phyloP scores from a whole-genome alignment of 2,329 filamentous ascomycete species.

The Sporothrix schenckii region DNA sequence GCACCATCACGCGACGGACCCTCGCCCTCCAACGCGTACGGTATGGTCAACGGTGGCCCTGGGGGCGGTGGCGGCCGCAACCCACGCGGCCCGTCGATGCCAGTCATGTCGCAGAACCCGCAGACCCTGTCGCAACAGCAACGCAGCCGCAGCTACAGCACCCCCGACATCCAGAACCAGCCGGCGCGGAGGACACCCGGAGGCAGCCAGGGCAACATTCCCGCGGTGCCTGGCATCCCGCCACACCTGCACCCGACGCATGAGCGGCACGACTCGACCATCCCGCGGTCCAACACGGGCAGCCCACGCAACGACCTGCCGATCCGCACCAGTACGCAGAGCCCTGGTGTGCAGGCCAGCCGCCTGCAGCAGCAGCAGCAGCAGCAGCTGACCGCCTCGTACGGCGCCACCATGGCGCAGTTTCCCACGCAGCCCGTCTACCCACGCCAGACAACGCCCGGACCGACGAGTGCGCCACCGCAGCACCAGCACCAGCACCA shows the following conservation, averaged over 20 bases:
- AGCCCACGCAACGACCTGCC: slow-evolving; percentile 73
- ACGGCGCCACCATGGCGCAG: slow-evolving; percentile 57
- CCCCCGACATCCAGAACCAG: slow-evolving; percentile 84
- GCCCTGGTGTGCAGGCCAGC: slow-evolving; percentile 68
- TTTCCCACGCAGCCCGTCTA: slow-evolving; percentile 61
- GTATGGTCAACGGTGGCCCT: slow-evolving; percentile 53
- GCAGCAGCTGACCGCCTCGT: slow-evolving; percentile 48
- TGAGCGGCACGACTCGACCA: slow-evolving; percentile 56
- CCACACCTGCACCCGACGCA: slow-evolving; percentile 65
- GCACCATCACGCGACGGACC: slow-evolving; percentile 77
- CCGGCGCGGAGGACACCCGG: slow-evolving; percentile 61
- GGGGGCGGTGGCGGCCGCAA: slow-evolving; percentile 52
- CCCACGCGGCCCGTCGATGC: slow-evolving; percentile 76
- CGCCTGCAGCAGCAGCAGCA: slow-evolving; percentile 52
- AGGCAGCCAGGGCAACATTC: slow-evolving; percentile 59
- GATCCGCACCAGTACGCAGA: slow-evolving; percentile 69
- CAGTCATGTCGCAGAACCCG: slow-evolving; percentile 62
- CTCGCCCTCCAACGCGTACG: slow-evolving; percentile 64
- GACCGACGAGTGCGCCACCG: slow-evolving; percentile 38
- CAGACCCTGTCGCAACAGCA: slow-evolving; percentile 65
- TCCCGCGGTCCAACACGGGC: slow-evolving; percentile 78
- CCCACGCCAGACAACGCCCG: slow-evolving; percentile 52
- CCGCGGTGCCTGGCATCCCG: slow-evolving; percentile 76
- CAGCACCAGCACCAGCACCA: not conserved
- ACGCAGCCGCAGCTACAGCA: slow-evolving; percentile 87